These are phyloP conservation scores for Alternaria sp. DNA, from an alignment of 2,329 filamentous ascomycete species.

Conservation along the genomic window DNA sequence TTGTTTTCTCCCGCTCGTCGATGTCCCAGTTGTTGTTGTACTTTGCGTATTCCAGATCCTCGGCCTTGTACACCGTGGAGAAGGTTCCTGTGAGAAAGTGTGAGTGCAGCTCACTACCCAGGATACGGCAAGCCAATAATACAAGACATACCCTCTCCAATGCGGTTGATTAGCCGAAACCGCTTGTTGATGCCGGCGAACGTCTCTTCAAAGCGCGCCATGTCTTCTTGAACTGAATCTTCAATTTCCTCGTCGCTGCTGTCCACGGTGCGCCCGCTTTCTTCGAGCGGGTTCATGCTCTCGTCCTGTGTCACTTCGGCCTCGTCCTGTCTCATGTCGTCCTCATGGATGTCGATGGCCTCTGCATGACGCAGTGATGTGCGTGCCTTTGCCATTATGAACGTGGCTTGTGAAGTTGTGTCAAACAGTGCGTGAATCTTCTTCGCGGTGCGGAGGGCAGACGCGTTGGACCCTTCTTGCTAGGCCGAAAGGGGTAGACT, in stretches of 20 bases:
- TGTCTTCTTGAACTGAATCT: slow-evolving; percentile 78
- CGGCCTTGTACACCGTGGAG: slow-evolving; percentile 98
- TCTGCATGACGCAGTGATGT: slow-evolving; percentile 38
- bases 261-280: slow-evolving; percentile 59
- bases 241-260: slow-evolving; percentile 68
- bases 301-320: slow-evolving; percentile 57
- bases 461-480: slow-evolving; percentile 22
- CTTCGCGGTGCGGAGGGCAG: slow-evolving; percentile 18
- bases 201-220: slow-evolving; percentile 80
- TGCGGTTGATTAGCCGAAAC: slow-evolving; percentile 93
- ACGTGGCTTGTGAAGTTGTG: slow-evolving; percentile 23
- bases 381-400: slow-evolving; percentile 46
- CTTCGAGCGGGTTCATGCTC: slow-evolving; percentile 59
- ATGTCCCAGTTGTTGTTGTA: slow-evolving; percentile 90
- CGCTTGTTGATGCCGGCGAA: slow-evolving; percentile 85
- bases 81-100: slow-evolving; percentile 76
- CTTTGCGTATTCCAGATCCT: slow-evolving; percentile 84
- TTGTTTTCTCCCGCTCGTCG: slow-evolving; percentile 68
- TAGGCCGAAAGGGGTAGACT: slow-evolving; percentile 28
- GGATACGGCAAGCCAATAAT: slow-evolving; percentile 39
- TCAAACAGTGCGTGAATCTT: slow-evolving; percentile 14
- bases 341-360: slow-evolving; percentile 39
- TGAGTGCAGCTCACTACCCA: slow-evolving; percentile 39
- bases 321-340: slow-evolving; percentile 49
- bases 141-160: slow-evolving; percentile 79